Conservation (phyloP, 352 stramenopile genomes). For the Globisporangium spinosum region DNA sequence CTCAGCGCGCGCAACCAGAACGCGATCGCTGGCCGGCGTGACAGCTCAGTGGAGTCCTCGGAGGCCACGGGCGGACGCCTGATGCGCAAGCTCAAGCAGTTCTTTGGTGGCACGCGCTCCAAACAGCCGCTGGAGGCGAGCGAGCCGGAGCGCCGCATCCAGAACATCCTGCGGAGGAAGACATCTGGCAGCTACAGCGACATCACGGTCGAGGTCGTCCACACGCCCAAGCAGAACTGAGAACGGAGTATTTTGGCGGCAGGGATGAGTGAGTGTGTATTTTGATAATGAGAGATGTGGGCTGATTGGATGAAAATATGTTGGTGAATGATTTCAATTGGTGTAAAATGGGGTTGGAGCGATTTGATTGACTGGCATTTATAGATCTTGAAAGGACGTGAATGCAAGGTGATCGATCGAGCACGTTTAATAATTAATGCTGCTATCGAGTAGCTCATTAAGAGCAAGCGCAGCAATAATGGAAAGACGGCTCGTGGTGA, state of each 20-base stretch:
- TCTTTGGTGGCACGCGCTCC: slow-evolving; percentile 27
- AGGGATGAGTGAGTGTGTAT: not conserved
- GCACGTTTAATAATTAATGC: not conserved
- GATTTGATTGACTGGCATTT: slow-evolving; percentile 12
- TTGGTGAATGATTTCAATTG: not conserved
- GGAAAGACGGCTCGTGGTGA: slow-evolving; percentile 11
- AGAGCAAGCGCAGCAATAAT: slow-evolving; percentile 5
- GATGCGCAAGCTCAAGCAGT: slow-evolving; percentile 39
- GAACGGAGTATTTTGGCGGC: not conserved
- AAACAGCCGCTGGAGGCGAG: slow-evolving; percentile 31
- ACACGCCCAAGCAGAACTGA: slow-evolving; percentile 51
- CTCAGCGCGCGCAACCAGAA: slow-evolving; percentile 56
- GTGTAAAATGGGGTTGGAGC: not conserved
- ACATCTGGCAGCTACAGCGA: slow-evolving; percentile 83
- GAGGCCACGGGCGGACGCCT: slow-evolving; percentile 38
- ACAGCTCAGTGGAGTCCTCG: slow-evolving; percentile 42
- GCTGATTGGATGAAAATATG: not conserved
- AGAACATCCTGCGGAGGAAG: slow-evolving; percentile 60
- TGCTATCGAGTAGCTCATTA: not conserved
- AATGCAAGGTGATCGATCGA: not conserved
- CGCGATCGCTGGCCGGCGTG: slow-evolving; percentile 26
- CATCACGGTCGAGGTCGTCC: slow-evolving; percentile 58
- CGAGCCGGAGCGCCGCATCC: slow-evolving; percentile 70
- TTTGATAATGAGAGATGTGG: not conserved
- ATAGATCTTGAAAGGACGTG: slow-evolving; percentile 9